Evolutionary conservation across 2,329 filamentous ascomycete species (phyloP).

Genomic region (Pseudohalonectria lignicola): DNA sequence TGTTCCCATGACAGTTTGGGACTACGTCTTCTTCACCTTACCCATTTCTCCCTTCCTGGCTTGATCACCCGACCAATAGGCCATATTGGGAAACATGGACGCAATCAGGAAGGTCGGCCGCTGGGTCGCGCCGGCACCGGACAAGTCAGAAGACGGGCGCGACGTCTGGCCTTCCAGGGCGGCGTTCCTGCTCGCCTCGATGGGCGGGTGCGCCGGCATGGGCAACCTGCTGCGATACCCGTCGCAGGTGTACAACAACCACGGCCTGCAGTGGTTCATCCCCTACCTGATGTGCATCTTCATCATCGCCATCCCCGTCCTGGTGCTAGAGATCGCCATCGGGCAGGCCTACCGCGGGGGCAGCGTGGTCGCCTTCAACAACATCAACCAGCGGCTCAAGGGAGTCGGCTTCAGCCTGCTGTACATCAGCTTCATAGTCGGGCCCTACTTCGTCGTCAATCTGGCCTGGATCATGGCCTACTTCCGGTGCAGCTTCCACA

Average conservation of each 20-base stretch:
- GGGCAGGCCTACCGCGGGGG: slow-evolving; percentile 53
- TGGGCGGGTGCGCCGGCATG: slow-evolving; percentile 47
- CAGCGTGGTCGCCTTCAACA: slow-evolving; percentile 42
- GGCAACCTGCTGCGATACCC: slow-evolving; percentile 48
- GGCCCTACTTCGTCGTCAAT: slow-evolving; percentile 45
- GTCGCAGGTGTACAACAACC: slow-evolving; percentile 48
- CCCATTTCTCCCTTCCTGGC: too few relatives aligned
- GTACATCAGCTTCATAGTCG: slow-evolving; percentile 42
- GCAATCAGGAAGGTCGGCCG: slow-evolving; percentile 18
- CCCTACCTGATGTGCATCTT: slow-evolving; percentile 44
- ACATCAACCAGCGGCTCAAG: slow-evolving; percentile 38
- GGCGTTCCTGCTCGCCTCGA: slow-evolving; percentile 44
- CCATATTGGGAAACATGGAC: neutral
- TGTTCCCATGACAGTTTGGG: too few relatives aligned
- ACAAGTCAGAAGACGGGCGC: slow-evolving; percentile 25
- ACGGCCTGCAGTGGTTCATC: slow-evolving; percentile 47
- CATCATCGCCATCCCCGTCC: slow-evolving; percentile 41
- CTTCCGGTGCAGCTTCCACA: slow-evolving; percentile 43
- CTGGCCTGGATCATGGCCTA: slow-evolving; percentile 49
- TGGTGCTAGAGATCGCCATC: slow-evolving; percentile 54
- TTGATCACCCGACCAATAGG: too few relatives aligned
- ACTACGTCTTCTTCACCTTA: too few relatives aligned
- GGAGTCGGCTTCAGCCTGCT: slow-evolving; percentile 40
- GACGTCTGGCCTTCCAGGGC: slow-evolving; percentile 45
- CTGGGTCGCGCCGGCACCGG: slow-evolving; percentile 23